Evolutionary conservation across 306 rosid species (phyloP), one percentile per base, ranked within the genome.

Genomic region (Luffa acutangula): DNA sequence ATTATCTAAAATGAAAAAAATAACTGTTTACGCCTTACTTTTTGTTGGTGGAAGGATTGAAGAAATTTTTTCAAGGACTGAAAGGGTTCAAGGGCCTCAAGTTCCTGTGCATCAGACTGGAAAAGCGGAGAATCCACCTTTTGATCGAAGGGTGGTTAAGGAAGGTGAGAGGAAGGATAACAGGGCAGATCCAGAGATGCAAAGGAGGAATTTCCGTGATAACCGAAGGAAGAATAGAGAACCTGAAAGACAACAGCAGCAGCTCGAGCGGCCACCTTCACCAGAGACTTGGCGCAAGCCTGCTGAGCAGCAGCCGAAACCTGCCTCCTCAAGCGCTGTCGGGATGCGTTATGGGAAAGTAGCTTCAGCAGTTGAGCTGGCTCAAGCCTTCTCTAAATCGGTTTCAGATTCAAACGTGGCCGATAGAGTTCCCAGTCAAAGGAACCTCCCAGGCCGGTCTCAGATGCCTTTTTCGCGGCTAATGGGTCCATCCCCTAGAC

Each of bases 201-300:
- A 93, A 89, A 86, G 87, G 85, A 92, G 84, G 87, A 95, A 86
- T 84, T 89, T 97, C 93, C 93, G 86, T 65, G 97, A 90, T 80
- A 83, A 80, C 52, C 48, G 87, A 79, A 89, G 86, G 89, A 89
- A 80, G 52, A 69, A 18, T 9, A 84, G 89, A 82, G 99, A 89
- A 65, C 58, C 81, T 18, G 97, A 91, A 14, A 91, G 86, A 84
- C 93, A 70, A 77, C 89, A 66, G 66, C 89, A 45, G 39, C 81
- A 58, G 78, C 67, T 80, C 1, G 97, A 93, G 87, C 87, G 99
- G 84, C 90, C 81, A n/a, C 79, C 95, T 69, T 95, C 97, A 53
- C 97, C 97, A 0, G 95, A 94, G 86, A 91, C 97, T 36, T 94
- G 98, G 98, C 97, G 97, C 52, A 94, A 89, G 91, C 93, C 97